These are phyloP conservation scores for Penstemon davidsonii DNA, from an alignment of 257 asterid genomes.

Conservation along the genomic window DNA sequence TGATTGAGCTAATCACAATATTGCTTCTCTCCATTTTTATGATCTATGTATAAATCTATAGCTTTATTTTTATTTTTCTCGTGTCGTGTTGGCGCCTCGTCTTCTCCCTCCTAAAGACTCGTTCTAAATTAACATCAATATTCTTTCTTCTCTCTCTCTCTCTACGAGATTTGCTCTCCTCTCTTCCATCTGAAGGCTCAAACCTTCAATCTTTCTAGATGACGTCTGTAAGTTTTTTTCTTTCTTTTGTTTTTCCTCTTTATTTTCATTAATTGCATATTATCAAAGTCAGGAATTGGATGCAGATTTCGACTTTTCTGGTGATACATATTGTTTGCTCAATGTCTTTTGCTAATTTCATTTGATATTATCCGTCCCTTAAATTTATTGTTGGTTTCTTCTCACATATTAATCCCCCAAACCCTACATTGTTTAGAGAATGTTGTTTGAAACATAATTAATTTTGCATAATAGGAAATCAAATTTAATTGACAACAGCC, in stretches of 20 bases:
- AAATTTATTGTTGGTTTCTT: not conserved
- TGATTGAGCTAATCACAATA: not conserved
- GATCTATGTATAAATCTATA: not conserved
- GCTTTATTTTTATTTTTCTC: not conserved
- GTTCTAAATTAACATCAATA: constrained; percentile 9
- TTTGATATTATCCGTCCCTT: not conserved
- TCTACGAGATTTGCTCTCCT: not conserved
- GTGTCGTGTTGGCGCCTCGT: not conserved
- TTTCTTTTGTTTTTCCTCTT: not conserved
- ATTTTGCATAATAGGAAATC: not conserved
- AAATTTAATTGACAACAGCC: not conserved
- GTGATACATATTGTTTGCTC: not conserved
- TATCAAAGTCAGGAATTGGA: not conserved
- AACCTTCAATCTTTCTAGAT: constrained; percentile 23
- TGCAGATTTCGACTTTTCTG: not conserved
- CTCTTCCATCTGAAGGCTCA: constrained; percentile 20
- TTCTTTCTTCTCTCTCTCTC: constrained; percentile 10
- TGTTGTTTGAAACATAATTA: not conserved
- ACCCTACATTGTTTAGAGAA: not conserved
- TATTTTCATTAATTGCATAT: not conserved
- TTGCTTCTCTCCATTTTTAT: no score
- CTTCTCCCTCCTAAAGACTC: constrained; percentile 30
- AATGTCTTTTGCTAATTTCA: not conserved
- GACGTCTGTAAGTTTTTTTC: constrained; percentile 46
- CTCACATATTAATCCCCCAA: no score